Conservation (phyloP, 2,329 filamentous ascomycete species). For the Aspergillus texensis region DNA sequence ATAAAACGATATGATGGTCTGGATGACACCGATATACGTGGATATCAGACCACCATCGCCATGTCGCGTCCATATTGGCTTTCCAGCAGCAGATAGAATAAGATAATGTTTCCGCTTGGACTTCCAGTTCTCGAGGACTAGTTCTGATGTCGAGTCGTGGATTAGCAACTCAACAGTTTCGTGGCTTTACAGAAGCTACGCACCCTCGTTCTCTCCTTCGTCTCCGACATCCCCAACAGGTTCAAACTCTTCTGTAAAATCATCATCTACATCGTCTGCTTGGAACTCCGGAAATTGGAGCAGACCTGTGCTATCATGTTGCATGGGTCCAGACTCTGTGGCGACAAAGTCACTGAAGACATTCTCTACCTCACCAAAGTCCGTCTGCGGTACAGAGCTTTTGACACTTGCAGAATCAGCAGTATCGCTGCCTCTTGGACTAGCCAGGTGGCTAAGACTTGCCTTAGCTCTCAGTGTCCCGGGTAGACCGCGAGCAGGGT, state of each 20-base stretch:
- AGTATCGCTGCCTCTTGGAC: slow-evolving; percentile 52
- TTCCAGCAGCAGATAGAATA: slow-evolving; percentile 92
- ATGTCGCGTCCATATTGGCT: slow-evolving; percentile 95
- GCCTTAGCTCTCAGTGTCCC: slow-evolving; percentile 36
- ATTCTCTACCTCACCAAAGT: slow-evolving; percentile 76
- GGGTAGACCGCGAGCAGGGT: slow-evolving; percentile 43
- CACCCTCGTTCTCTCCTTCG: slow-evolving; percentile 61
- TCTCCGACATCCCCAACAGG: slow-evolving; percentile 61
- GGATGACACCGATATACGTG: slow-evolving; percentile 89
- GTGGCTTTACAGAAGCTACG: slow-evolving; percentile 10
- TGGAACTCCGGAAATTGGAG: slow-evolving; percentile 39
- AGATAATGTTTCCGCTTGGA: slow-evolving; percentile 96
- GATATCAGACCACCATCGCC: slow-evolving; percentile 89
- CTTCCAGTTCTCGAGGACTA: slow-evolving; percentile 75
- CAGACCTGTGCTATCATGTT: slow-evolving; percentile 38
- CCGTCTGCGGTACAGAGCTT: slow-evolving; percentile 56
- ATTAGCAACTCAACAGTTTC: slow-evolving; percentile 14
- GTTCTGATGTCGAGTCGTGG: slow-evolving; percentile 22
- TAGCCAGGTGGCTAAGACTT: slow-evolving; percentile 47
- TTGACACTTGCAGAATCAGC: slow-evolving; percentile 55
- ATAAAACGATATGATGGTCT: slow-evolving; percentile 97
- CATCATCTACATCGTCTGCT: slow-evolving; percentile 59
- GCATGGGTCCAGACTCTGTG: slow-evolving; percentile 40
- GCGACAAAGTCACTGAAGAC: slow-evolving; percentile 72
- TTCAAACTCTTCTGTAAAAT: slow-evolving; percentile 79